Evolutionary conservation across 495 filamentous ascomycete species (phyloP), one percentile per base, ranked within the genome.

Genomic region (Trichoderma erinaceum): DNA sequence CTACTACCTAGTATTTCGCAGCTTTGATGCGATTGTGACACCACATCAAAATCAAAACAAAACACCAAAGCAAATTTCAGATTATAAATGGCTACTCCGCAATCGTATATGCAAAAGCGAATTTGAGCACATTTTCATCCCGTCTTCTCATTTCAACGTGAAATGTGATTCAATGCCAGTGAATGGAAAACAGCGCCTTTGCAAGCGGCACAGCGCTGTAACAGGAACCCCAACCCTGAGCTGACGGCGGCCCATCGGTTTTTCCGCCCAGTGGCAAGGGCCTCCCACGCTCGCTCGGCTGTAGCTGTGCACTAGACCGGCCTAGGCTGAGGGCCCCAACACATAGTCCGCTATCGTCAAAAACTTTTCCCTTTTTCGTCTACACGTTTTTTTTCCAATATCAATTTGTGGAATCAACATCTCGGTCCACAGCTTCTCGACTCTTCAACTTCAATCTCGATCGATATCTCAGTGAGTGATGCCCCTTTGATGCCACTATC

Each of bases 231-330:
- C 35, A 38, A 38, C 35, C 35, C 35, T 38, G 35, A 16, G 56
- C 56, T 52, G 56, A 35, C 23, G 50, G 56, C 56, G 56, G 56
- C 13, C 11, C 56, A 61, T 29, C 56, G 35, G 16, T 61, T 61
- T 29, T 29, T 61, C 56, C 56, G 56, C 56, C 41, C 48, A 44
- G 35, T 27, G 43, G 58, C 65, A 67, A 41, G 64, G 68, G 61
- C 66, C 61, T 68, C 69, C 66, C 66, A 25, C 63, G 16, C n/a
- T 41, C 23, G 27, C 48, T 63, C 50, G 67, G 27, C 58, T 56
- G 64, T 67, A 29, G 56, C 27, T 29, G 13, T 25, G 56, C 56
- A 18, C 56, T 61, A 61, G 56, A 35, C 56, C 56, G 27, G 56
- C 56, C 56, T 61, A 61, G 56, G 23, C 25, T 61, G 56, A 61